Percentiles rank a stretch among this genome's conserved stretches.
Evolutionary conservation across 2,329 filamentous ascomycete genomes (phyloP).

Genomic region (Alternaria sp.): DNA sequence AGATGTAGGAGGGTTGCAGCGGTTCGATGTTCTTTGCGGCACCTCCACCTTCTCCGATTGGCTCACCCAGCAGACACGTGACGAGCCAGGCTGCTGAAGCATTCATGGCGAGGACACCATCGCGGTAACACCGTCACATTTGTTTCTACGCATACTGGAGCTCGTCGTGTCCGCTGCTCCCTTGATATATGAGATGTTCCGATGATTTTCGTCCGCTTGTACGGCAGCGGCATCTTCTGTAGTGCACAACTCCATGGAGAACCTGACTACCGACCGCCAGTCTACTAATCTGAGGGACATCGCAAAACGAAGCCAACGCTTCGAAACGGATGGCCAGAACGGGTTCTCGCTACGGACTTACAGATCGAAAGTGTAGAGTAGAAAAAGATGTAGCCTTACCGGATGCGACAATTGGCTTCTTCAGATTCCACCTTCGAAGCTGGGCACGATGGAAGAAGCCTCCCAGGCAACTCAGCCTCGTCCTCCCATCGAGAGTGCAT

Average conservation of each 20-base stretch:
- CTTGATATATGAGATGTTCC: not conserved
- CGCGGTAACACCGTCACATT: not conserved
- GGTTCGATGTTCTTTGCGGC: not conserved
- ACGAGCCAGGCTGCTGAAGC: too few species aligned
- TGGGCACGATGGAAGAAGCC: not conserved
- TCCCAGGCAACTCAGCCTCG: not conserved
- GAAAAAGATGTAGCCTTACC: not conserved
- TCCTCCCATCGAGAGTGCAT: not conserved
- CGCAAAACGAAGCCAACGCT: not conserved
- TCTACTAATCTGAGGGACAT: not conserved
- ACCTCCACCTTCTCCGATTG: not conserved
- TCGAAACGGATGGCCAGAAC: not conserved
- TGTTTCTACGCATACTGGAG: not conserved
- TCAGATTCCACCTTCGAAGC: not conserved
- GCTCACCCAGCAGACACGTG: not conserved
- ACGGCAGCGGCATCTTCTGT: not conserved
- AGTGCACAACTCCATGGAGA: not conserved
- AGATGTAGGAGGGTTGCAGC: not conserved
- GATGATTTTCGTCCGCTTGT: not conserved
- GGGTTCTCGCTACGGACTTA: not conserved
- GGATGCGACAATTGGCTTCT: not conserved
- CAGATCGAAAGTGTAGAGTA: not conserved
- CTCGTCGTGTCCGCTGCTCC: not conserved
- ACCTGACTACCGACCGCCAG: not conserved
- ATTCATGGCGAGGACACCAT: not conserved